Evolutionary conservation across 2,329 filamentous ascomycete genomes (phyloP), one percentile per base, ranked within the genome.

Genomic region (Rosellinia necatrix): DNA sequence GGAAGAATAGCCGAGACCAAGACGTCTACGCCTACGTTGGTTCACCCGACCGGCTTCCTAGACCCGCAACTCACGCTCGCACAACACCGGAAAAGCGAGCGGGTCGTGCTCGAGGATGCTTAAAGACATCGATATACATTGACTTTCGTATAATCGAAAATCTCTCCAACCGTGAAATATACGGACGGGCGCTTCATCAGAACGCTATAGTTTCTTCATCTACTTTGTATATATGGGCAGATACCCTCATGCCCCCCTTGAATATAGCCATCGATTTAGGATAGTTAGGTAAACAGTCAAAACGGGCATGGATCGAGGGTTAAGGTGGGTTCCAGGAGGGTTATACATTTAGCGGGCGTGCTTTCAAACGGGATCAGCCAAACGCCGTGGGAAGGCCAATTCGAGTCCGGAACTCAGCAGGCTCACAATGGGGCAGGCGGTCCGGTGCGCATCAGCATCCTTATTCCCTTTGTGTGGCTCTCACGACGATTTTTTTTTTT

Each of bases 61-160:
- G 58, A 71, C 30, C 62, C 70, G 22, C 69, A 73, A 42, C 64
- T 73, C 30, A 69, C 68, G 19, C 10, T 41, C 4, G 46, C 52
- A 2, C 74, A 73, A 52, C 69, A 79, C 59, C 74, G 80, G 56
- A 79, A 78, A 70, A 85, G 82, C 65, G 80, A 83, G 69, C 75
- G 76, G 54, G 77, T 81, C 29, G 70, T 84, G 32, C 68, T 85
- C 22, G 82, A 85, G 58, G 73, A 73, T 8, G 73, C 69, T 24
- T 78, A 57, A n/a, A 70, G 43, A 17, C 12, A n/a, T 27, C 12
- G 7, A 15, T 22, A 21, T 46, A n/a, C 15, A 1, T 46, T 15
- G 9, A 27, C 30, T 9, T 29, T 52, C 13, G 2, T 34, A 50
- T 55, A 21, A 54, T 37, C 35, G 24, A 48, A 35, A 44, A 32